A percentile compares a stretch with the other conserved stretches of the same genome.
These are phyloP conservation scores for Trametes meyenii DNA, from an alignment of 768 basidiomycete species.

Conservation along the genomic window DNA sequence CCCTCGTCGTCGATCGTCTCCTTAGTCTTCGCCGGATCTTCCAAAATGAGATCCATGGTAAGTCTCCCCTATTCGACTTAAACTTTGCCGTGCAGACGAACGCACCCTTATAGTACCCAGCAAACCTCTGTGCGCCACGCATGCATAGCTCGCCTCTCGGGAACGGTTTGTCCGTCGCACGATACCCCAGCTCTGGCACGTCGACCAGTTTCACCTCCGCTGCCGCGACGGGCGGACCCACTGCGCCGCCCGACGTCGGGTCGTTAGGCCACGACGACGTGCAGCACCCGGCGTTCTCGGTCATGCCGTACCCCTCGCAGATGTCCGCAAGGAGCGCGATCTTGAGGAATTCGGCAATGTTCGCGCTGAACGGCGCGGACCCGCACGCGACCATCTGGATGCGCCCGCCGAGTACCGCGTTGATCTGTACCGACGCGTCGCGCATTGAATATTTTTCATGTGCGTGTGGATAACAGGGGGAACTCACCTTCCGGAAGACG, in stretches of 20 bases:
- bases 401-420: conserved; percentile 82
- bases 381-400: conserved; percentile 70
- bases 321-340: conserved; percentile 79
- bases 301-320: conserved; percentile 88
- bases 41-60: neutral
- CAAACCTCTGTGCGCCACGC: conserved; percentile 66
- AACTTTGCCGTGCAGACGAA: neutral
- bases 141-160: conserved; percentile 88
- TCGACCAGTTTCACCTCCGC: conserved; percentile 89
- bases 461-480: neutral
- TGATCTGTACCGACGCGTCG: conserved; percentile 71
- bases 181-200: conserved; percentile 90
- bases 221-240: conserved; percentile 76
- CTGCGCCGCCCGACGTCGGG: conserved; percentile 67
- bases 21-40: conserved; percentile 82
- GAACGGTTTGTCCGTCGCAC: conserved; percentile 81
- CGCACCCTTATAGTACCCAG: conserved; percentile 79
- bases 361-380: conserved; percentile 84
- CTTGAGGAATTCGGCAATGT: conserved; percentile 90
- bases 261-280: conserved; percentile 61
- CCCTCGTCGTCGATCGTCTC: conserved; percentile 84
- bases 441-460: too few species aligned
- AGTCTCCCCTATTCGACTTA: too few species aligned
- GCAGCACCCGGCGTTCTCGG: conserved; percentile 76
- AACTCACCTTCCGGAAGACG: conserved; percentile 85